A percentile compares a stretch with the other conserved stretches of the same genome.
phyloP scores from a whole-genome alignment of 768 basidiomycete species.

The Phanerochaete carnosa region DNA sequence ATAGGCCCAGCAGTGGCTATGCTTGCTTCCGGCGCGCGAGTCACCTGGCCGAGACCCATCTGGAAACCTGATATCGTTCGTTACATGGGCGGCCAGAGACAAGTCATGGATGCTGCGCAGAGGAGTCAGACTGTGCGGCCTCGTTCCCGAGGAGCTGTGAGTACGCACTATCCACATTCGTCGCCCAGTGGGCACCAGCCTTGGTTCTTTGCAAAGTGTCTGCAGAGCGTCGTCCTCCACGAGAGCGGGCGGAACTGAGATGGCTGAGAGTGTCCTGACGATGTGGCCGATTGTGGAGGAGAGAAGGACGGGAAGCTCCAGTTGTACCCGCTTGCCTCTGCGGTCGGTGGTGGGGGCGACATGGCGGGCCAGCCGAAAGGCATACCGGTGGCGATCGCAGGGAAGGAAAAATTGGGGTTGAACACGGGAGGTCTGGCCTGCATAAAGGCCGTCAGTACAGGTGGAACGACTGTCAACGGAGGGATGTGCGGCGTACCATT shows the following conservation, averaged over 20 bases:
- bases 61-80: slow-evolving; percentile 22
- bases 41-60: slow-evolving; percentile 6
- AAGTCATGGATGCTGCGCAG: slow-evolving; percentile 32
- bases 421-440: background rate
- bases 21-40: slow-evolving; percentile 22
- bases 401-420: slow-evolving; percentile 6
- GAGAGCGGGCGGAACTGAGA: slow-evolving; percentile 22
- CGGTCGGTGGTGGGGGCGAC: background rate
- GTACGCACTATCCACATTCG: slow-evolving; percentile 39
- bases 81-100: slow-evolving; percentile 20
- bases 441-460: background rate
- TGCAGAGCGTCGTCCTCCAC: slow-evolving; percentile 38
- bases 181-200: slow-evolving; percentile 42
- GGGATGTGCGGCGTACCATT: slow-evolving; percentile 4
- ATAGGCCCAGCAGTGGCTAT: slow-evolving; percentile 36
- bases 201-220: slow-evolving; percentile 38
- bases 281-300: background rate
- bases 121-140: slow-evolving; percentile 9
- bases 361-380: background rate
- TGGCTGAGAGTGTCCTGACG: background rate
- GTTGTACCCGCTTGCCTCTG: background rate
- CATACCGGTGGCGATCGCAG: background rate
- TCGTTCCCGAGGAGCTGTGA: background rate
- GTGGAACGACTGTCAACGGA: background rate
- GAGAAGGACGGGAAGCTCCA: slow-evolving; percentile 14